Base-by-base conservation (phyloP, 352 stramenopile species). In the Globisporangium takayamanum region DNA sequence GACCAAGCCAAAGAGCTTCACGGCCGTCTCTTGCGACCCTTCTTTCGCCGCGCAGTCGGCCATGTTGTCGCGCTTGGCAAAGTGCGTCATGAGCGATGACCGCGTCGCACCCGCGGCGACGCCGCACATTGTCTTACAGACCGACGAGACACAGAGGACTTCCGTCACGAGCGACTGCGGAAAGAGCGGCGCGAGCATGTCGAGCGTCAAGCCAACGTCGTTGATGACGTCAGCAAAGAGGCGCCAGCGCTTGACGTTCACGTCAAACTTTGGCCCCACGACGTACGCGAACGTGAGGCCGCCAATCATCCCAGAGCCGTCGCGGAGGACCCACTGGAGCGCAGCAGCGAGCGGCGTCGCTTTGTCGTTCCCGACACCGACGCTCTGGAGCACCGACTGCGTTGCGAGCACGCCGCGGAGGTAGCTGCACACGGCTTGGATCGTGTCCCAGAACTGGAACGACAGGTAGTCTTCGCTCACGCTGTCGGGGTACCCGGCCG, bases 191-290 rank as follows among this genome's bases (percentile, higher is more conserved):
- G 82, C 82, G 18, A 92, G 64, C 79, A 92, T 92, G 49, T 92
- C 82, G 2, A 98, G 66, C 41, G 91, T 97, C 16, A 99, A 76
- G 2, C 89, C 94, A 26, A 98, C 70, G 78, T 99, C 94, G 70
- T 98, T 98, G 53, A 97, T 94, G 30, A 98, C 80, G 79, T 99
- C 96, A 14, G 96, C 96, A 68, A 98, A 97, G 0, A 99, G 76
- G 30, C 96, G 77, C 85, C 96, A 99, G 72, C 97, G 86, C 76
- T 98, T 98, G 47, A 98, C 93, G 72, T 98, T 91, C 16, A 88
- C 69, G 77, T 98, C 95, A 60, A 98, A 98, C 46, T 95, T 84
- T 0, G 79, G 74, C 0, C 78, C 87, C 12, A 89, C 88, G 6
- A 84, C 49, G 70, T 97, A 98, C n/a, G 90, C 90, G 75, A 98